Evolutionary conservation across 345 rosid species (phyloP), one percentile per base, ranked within the genome.

Genomic region (Moricandia moricandioides): DNA sequence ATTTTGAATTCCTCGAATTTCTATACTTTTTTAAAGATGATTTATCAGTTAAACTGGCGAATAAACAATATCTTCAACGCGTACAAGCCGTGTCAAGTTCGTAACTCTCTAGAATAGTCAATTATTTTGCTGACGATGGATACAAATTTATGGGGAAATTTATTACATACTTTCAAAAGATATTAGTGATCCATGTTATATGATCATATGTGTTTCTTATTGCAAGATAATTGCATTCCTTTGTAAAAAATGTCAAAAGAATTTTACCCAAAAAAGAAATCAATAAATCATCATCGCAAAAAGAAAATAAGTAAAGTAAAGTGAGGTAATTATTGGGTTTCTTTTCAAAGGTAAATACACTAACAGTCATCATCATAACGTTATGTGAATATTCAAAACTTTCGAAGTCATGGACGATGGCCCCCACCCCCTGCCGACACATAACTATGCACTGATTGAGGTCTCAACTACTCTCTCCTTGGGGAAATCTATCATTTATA

Each of bases 401-500:
- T 8, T 21, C 24, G 1, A 2, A 17, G 52, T 21, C 52, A 24
- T 13, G 51, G 68, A 24, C 34, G 54, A 3, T 12, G 17, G 67
- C 24, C 34, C 33, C 68, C 66, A 17, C 27, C 47, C 29, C 14
- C 29, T 62, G 66, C 66, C 66, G 66, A 62, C 66, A 62, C 24
- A 29, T 62, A 35, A 18, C 35, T 63, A 37, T 26, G 29, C 16
- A 35, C 17, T 12, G 33, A 63, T 63, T 21, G 52, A 29, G 3
- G 52, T 45, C 52, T 45, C 52, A 14, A 45, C 52, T 45, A 45
- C 4, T n/a, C 52, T 43, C 49, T 45, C 2, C 17, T 45, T 45
- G 52, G 13, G 52, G 4, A 45, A 45, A 45, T 45, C 3, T 43
- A 43, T 12, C 51, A 13, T 43, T 43, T 43, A 40, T 39, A 10